Conservation (phyloP, 1,284 basidiomycete genomes). For the Chondrostereum purpureum region DNA sequence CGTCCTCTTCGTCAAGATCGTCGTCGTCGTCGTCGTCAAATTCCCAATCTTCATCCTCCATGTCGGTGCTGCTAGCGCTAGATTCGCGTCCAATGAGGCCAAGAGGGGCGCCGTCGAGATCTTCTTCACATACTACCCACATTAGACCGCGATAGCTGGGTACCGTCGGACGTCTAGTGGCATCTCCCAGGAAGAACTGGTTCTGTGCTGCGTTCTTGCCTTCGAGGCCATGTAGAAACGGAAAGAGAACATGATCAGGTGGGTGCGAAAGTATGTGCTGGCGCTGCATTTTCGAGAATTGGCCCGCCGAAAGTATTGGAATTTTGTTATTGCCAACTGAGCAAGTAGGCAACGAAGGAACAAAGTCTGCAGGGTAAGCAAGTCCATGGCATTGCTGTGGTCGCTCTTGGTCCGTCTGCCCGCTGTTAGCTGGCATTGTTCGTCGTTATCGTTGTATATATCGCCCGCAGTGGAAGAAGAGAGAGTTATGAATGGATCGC, state of each 20-base stretch:
- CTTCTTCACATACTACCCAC: slow-evolving; percentile 70
- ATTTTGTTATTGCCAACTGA: slow-evolving; percentile 31
- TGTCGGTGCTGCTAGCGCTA: slow-evolving; percentile 28
- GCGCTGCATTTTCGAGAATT: slow-evolving; percentile 59
- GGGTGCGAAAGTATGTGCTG: slow-evolving; percentile 61
- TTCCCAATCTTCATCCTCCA: slow-evolving; percentile 27
- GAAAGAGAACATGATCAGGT: slow-evolving; percentile 73
- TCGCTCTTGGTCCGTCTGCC: not conserved
- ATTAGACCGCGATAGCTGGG: slow-evolving; percentile 59
- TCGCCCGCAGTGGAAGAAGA: not conserved
- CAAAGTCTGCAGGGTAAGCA: slow-evolving; percentile 32
- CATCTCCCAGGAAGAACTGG: slow-evolving; percentile 49
- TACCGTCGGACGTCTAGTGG: slow-evolving; percentile 18
- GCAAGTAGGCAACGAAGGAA: slow-evolving; percentile 25
- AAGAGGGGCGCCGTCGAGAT: slow-evolving; percentile 29
- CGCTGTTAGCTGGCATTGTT: not conserved
- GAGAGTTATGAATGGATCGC: no score
- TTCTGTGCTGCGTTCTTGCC: slow-evolving; percentile 72
- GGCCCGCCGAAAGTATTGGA: slow-evolving; percentile 44
- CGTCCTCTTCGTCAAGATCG: slow-evolving; percentile 14
- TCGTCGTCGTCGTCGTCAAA: slow-evolving; percentile 25
- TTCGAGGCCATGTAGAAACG: slow-evolving; percentile 80
- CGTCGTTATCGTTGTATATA: not conserved
- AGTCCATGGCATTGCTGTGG: slow-evolving; percentile 30
- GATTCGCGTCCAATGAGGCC: slow-evolving; percentile 18